Evolutionary conservation across 352 stramenopile genomes (phyloP), one percentile per base, ranked within the genome.

Genomic region (Globisporangium solare): DNA sequence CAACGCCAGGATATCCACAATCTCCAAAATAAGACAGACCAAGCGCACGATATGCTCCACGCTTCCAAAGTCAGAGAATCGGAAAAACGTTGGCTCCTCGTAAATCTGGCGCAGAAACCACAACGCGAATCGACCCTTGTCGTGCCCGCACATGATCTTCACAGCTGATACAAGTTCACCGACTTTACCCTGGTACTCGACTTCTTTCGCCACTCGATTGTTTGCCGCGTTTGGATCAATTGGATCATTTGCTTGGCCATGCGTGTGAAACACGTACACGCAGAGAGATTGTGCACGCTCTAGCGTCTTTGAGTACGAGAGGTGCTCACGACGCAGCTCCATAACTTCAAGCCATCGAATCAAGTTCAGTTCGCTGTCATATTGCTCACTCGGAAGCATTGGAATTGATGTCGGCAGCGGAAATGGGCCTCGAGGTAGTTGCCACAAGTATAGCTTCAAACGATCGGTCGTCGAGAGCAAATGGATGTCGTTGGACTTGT

Each of bases 51-150:
- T 70, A 42, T 93, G 83, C 47, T 95, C 85, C 27, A 95, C 82
- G 47, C 77, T 89, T 6, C 76, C 81, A 47, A 89, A 86, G 61
- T 93, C 83, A 6, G 82, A 92, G 48, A 93, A 89, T 0, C 78
- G 70, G 49, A 95, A 95, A 58, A 95, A 95, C 0, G 71, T 81
- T 3, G 64, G 32, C 50, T 92, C 79, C 54, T 90, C 77, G 63
- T 95, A 95, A 49, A 95, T 83, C 31, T 93, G 88, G 45, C 79
- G 72, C 10, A 93, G 50, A 39, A 95, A 92, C 85, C 85, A 95
- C 17, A 75, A 58, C 3, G 85, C 79, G 43, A 92, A 92, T 8
- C 85, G 76, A 17, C 82, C 82, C 66, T 93, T 95, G 63, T 95
- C 85, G 52, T 95, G 79, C 0, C 81, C 83, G 32, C 83, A 92